A percentile compares a stretch with the other conserved stretches of the same genome.
phyloP scores from a whole-genome alignment of 768 basidiomycete species.

The Dentipellis fragilis region DNA sequence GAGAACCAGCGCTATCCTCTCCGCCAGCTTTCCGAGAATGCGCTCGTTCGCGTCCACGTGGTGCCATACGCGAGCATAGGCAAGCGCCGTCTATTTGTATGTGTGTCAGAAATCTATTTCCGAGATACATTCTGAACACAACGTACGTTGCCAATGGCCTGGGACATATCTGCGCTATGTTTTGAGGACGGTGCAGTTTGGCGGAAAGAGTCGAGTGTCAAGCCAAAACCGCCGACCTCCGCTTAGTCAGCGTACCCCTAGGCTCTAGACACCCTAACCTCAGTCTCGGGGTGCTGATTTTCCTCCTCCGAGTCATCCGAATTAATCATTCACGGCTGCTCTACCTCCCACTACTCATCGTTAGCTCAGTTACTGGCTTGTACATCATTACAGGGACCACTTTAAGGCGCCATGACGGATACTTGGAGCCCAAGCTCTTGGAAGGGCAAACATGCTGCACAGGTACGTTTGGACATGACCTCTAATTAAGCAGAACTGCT shows the following conservation, averaged over 20 bases:
- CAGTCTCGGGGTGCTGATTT: neutral
- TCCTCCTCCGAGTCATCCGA: neutral
- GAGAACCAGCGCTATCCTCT: slow-evolving; percentile 86
- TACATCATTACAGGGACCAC: neutral
- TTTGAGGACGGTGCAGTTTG: neutral
- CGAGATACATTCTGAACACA: neutral
- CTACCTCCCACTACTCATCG: too few relatives aligned
- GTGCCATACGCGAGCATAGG: slow-evolving; percentile 94
- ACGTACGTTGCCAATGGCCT: slow-evolving; percentile 71
- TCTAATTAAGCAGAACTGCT: too few relatives aligned
- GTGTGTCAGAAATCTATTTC: neutral
- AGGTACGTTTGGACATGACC: neutral
- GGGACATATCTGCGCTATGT: slow-evolving; percentile 45
- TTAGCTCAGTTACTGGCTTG: too few relatives aligned
- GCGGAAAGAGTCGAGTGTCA: neutral
- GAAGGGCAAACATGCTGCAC: neutral
- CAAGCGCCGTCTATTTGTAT: slow-evolving; percentile 72
- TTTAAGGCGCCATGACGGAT: neutral
- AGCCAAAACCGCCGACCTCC: neutral
- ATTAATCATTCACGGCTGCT: too few relatives aligned
- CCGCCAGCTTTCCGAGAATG: slow-evolving; percentile 89
- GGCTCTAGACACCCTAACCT: neutral
- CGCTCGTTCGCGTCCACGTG: slow-evolving; percentile 87
- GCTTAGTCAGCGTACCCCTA: neutral
- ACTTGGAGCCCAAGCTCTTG: neutral